A percentile compares a stretch with the other conserved stretches of the same genome.
These are phyloP conservation scores for Clonostachys rosea DNA, from an alignment of 2,329 filamentous ascomycete species.

Conservation along the genomic window DNA sequence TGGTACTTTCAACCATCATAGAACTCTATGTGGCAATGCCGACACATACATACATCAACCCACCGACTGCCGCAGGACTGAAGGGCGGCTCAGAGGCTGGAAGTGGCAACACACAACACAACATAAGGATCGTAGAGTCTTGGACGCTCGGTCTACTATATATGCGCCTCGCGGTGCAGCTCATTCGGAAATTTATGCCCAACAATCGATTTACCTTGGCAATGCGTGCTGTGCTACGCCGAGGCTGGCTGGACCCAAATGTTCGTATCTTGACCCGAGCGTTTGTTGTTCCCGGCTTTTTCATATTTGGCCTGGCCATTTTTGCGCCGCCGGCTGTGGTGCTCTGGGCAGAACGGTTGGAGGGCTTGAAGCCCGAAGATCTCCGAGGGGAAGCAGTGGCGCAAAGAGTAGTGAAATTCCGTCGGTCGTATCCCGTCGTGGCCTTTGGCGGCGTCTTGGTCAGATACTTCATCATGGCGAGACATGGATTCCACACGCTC, in stretches of 20 bases:
- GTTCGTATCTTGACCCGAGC: constrained; percentile 74
- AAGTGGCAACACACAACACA: constrained; percentile 42
- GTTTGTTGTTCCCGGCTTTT: constrained; percentile 72
- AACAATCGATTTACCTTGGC: constrained; percentile 70
- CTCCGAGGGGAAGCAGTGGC: constrained; percentile 16
- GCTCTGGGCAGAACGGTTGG: not conserved
- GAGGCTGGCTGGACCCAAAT: constrained; percentile 77
- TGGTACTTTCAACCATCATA: constrained; percentile 72
- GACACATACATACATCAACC: constrained; percentile 71
- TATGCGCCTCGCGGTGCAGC: constrained; percentile 70
- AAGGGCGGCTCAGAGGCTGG: constrained; percentile 10
- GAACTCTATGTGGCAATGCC: constrained; percentile 89
- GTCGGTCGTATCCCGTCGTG: constrained; percentile 66
- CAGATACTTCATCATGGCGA: constrained; percentile 51
- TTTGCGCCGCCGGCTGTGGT: constrained; percentile 53
- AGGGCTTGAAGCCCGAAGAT: constrained; percentile 3
- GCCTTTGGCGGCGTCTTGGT: constrained; percentile 42
- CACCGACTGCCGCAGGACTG: constrained; percentile 18
- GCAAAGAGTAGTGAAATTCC: constrained; percentile 34
- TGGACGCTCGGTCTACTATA: constrained; percentile 94
- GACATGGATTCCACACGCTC: constrained; percentile 50
- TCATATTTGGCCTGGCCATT: constrained; percentile 60
- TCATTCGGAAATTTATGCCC: constrained; percentile 63
- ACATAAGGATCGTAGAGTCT: constrained; percentile 82
- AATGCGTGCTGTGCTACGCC: constrained; percentile 66